These are phyloP conservation scores for Scheffersomyces amazonensis DNA, from an alignment of 805 yeast species.

Conservation along the genomic window DNA sequence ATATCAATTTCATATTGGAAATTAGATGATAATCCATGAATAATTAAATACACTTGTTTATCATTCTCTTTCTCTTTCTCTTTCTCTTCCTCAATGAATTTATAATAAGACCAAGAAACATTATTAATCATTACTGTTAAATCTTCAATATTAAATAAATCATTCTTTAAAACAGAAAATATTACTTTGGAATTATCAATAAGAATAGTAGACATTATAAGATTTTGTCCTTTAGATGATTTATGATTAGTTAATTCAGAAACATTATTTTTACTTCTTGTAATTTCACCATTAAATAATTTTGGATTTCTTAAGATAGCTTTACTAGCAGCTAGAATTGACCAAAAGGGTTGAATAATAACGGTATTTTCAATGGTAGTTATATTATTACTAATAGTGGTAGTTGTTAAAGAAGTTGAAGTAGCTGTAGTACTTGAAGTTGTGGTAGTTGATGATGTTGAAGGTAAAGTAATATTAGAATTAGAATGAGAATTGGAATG, in stretches of 20 bases:
- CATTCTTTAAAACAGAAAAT: constrained; percentile 20
- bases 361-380: constrained; percentile 14
- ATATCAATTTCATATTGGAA: constrained; percentile 36
- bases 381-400: constrained; percentile 10
- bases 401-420: constrained; percentile 38
- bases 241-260: constrained; percentile 9
- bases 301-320: constrained; percentile 24
- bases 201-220: constrained; percentile 18
- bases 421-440: constrained; percentile 26
- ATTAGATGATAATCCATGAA: constrained; percentile 36
- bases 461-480: not conserved
- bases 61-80: no score
- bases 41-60: constrained; percentile 14
- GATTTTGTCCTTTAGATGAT: not conserved
- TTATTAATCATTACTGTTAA: constrained; percentile 27
- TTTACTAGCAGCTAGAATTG: constrained; percentile 38
- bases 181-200: constrained; percentile 30
- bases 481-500: not conserved
- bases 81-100: constrained; percentile 10
- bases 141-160: constrained; percentile 4
- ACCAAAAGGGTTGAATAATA: constrained; percentile 41
- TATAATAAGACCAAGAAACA: constrained; percentile 30
- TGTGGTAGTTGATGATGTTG: constrained; percentile 24
- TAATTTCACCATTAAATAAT: constrained; percentile 28
- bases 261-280: constrained; percentile 21